These are phyloP conservation scores for Citrullus colocynthis DNA, from an alignment of 306 rosid genomes.

Conservation along the genomic window DNA sequence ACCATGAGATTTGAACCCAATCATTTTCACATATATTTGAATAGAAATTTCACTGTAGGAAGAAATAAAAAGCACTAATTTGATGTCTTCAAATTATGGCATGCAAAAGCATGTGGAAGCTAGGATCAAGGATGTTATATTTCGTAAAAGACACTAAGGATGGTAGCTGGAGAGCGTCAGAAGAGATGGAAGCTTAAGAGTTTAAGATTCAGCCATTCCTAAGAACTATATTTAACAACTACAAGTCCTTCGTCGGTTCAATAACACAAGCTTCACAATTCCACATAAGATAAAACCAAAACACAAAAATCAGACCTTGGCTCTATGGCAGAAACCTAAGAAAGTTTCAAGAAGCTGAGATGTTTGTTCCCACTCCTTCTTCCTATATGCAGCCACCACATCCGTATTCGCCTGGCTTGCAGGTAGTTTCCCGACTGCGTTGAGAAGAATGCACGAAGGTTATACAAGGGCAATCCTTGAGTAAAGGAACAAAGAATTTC, in stretches of 20 bases:
- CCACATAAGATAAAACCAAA: neutral
- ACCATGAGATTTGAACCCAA: neutral
- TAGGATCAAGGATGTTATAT: neutral
- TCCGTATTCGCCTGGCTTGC: conserved; percentile 49
- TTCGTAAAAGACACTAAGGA: neutral
- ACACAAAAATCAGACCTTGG: conserved; percentile 34
- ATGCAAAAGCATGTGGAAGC: neutral
- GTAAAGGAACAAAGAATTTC: neutral
- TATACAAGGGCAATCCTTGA: neutral
- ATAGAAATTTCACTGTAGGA: neutral
- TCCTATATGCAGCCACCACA: conserved; percentile 52
- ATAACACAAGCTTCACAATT: neutral
- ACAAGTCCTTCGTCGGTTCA: neutral
- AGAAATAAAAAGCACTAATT: neutral
- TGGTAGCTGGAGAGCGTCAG: neutral
- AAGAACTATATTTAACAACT: neutral
- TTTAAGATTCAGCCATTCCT: neutral
- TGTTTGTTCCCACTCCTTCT: conserved; percentile 44
- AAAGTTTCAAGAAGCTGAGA: conserved; percentile 32
- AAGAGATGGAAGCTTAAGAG: neutral
- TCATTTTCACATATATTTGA: neutral
- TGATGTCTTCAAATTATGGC: neutral
- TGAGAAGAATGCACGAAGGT: neutral
- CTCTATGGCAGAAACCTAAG: conserved; percentile 32
- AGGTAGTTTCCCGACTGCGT: conserved; percentile 78